phyloP scores from a whole-genome alignment of 2,329 filamentous ascomycete genomes.

The Fusarium verrucosum region DNA sequence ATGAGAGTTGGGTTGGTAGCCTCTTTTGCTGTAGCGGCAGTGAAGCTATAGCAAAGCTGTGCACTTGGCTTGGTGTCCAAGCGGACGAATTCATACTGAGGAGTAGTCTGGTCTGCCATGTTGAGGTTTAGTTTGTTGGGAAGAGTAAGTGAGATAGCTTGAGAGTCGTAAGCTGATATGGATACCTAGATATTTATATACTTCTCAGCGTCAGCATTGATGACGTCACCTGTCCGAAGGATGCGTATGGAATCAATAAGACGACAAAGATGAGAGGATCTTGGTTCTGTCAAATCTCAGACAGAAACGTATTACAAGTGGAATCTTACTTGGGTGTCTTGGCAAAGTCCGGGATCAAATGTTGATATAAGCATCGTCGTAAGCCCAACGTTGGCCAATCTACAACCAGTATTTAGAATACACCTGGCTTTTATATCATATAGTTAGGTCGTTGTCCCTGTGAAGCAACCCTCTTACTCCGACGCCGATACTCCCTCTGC shows the following conservation, averaged over 20 bases:
- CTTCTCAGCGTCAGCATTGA: not conserved
- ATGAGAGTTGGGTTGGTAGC: not conserved
- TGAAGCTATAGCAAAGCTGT: constrained; percentile 32
- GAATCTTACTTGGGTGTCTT: not conserved
- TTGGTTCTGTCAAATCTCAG: rapidly evolving
- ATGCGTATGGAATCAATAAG: too few relatives aligned
- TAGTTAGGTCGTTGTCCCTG: not conserved
- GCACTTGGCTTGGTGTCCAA: constrained; percentile 33
- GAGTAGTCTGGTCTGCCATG: not conserved
- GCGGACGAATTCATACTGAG: constrained; percentile 1
- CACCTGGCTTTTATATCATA: not conserved
- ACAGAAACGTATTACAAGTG: rapidly evolving
- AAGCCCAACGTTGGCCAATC: not conserved
- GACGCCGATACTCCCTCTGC: constrained; percentile 1
- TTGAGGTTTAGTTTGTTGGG: not conserved
- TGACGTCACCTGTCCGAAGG: constrained; percentile 29
- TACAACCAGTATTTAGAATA: too few relatives aligned
- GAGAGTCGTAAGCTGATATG: not conserved
- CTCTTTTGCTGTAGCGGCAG: not conserved
- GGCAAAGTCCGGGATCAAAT: not conserved
- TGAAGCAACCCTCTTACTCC: constrained; percentile 13
- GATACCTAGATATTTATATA: not conserved
- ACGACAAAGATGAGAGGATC: too few relatives aligned
- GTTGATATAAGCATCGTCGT: not conserved
- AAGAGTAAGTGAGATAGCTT: rapidly evolving